phyloP scores from a whole-genome alignment of 306 rosid genomes.

The Inga oerstediana region DNA sequence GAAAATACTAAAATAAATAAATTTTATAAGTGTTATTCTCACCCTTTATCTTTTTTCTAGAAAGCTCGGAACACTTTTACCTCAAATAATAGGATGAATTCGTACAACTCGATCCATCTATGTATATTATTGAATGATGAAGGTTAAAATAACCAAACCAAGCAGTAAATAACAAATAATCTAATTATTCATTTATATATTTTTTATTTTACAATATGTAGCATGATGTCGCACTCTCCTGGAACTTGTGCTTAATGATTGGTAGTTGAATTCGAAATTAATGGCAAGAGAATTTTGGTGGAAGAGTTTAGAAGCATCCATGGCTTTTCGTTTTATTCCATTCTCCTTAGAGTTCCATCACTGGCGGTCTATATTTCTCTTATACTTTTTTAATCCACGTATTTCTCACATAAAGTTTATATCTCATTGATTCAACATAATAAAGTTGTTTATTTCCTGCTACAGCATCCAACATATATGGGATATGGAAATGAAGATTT shows the following conservation, averaged over 20 bases:
- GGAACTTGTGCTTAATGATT: not conserved
- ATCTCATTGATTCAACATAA: too few species aligned
- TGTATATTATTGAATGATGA: not conserved
- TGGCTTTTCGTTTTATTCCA: conserved; percentile 1
- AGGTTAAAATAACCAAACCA: not conserved
- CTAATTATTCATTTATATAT: not conserved
- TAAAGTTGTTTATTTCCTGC: too few species aligned
- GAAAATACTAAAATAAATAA: not conserved
- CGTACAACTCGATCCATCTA: not conserved
- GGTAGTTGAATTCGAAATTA: not conserved
- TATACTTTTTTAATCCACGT: not conserved
- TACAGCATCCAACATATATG: too few species aligned
- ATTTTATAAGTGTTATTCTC: not conserved
- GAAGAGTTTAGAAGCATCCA: not conserved
- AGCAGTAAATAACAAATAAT: not conserved
- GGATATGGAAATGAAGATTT: too few species aligned
- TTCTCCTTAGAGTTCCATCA: not conserved
- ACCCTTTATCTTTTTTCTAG: not conserved
- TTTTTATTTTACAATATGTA: not conserved
- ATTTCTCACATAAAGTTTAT: not conserved
- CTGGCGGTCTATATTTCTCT: not conserved
- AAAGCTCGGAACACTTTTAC: not conserved
- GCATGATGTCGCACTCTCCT: not conserved
- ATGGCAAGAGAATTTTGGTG: not conserved
- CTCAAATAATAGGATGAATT: not conserved